Evolutionary conservation across 805 yeast genomes (phyloP).

Genomic region (Cephaloascus albidus): DNA sequence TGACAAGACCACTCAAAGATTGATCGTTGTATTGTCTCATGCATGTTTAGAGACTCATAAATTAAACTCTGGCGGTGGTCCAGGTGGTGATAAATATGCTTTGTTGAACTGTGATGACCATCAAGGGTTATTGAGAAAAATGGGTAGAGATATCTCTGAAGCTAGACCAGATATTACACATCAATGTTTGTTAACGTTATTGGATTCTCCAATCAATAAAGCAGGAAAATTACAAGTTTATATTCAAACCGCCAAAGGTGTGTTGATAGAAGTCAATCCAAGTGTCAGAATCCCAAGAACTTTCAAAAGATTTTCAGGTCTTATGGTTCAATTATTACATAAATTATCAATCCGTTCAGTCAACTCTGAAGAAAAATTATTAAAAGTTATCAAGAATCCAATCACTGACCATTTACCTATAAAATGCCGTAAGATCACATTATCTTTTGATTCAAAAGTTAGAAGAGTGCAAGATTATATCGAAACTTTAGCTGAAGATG

Average conservation of each 20-base stretch:
- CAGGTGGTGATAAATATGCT: constrained; percentile 86
- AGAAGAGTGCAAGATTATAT: constrained; percentile 86
- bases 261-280: constrained; percentile 91
- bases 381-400: constrained; percentile 94
- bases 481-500: constrained; percentile 68
- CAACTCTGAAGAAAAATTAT: constrained; percentile 86
- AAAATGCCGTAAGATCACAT: constrained; percentile 87
- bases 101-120: constrained; percentile 96
- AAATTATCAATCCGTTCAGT: constrained; percentile 89
- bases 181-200: constrained; percentile 86
- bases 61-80: constrained; percentile 69
- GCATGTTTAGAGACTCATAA: constrained; percentile 95
- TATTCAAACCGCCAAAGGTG: constrained; percentile 92
- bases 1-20: constrained; percentile 79
- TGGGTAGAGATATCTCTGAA: constrained; percentile 96
- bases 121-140: constrained; percentile 87
- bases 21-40: constrained; percentile 90
- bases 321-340: constrained; percentile 95
- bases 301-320: constrained; percentile 92
- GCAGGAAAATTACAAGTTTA: constrained; percentile 96
- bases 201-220: constrained; percentile 97
- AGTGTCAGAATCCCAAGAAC: constrained; percentile 96
- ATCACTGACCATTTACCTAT: constrained; percentile 95
- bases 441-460: constrained; percentile 87
- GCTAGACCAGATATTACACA: constrained; percentile 99